phyloP scores from a whole-genome alignment of 257 asterid genomes.

The Solanum pinnatisectum region DNA sequence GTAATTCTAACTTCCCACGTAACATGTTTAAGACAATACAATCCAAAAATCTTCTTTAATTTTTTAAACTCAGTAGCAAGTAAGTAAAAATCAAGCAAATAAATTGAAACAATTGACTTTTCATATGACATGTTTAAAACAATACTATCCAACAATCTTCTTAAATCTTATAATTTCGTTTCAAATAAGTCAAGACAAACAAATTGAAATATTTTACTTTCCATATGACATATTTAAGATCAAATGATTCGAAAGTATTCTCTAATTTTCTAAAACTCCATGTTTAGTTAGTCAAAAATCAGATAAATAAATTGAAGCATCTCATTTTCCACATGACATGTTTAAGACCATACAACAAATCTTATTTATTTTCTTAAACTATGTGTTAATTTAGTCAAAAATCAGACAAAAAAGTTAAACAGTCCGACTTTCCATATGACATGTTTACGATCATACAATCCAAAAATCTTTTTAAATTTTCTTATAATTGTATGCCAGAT shows the following conservation, averaged over 20 bases:
- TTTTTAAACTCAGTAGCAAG: too few species aligned
- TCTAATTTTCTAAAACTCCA: neutral
- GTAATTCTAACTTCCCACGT: fast-evolving
- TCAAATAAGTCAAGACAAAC: too few species aligned
- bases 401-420: too few species aligned
- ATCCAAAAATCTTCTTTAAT: too few species aligned
- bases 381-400: neutral
- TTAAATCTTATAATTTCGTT: neutral
- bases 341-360: neutral
- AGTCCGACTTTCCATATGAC: fast-evolving
- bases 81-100: too few species aligned
- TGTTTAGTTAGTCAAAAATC: neutral
- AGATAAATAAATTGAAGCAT: neutral
- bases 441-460: too few species aligned
- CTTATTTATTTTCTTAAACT: too few species aligned
- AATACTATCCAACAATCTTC: too few species aligned
- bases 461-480: neutral
- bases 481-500: fast-evolving
- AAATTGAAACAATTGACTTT: neutral
- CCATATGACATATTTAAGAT: neutral
- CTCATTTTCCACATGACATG: neutral
- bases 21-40: too few species aligned
- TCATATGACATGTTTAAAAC: neutral
- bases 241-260: neutral
- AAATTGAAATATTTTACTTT: too few species aligned